A percentile compares a stretch with the other conserved stretches of the same genome.
phyloP scores from a whole-genome alignment of 495 filamentous ascomycete genomes.

The Antarctomyces pellizariae region DNA sequence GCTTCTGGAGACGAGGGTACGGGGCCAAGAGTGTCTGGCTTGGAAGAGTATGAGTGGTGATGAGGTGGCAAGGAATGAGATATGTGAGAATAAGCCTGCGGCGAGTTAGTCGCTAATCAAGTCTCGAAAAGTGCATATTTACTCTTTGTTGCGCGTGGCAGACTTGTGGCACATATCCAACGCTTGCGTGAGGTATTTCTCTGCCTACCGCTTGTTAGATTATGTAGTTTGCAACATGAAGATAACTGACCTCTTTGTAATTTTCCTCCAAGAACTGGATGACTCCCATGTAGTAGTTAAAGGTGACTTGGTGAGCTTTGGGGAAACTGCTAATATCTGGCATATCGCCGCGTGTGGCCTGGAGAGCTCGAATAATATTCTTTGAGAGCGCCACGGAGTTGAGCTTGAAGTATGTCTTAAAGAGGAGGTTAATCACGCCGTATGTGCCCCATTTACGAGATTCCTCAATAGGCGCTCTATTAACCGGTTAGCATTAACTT shows the following conservation, averaged over 20 bases:
- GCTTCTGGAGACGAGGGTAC: slow-evolving; percentile 51
- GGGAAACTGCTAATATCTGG: slow-evolving; percentile 54
- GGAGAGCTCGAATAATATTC: slow-evolving; percentile 62
- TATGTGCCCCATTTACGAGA: slow-evolving; percentile 96
- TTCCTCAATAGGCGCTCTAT: slow-evolving; percentile 60
- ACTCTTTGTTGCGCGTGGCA: slow-evolving; percentile 60
- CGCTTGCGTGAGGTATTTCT: slow-evolving; percentile 54
- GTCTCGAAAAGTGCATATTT: slow-evolving; percentile 10
- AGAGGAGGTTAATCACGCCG: slow-evolving; percentile 73
- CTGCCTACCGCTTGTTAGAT: slow-evolving; percentile 31
- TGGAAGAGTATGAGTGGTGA: slow-evolving; percentile 70
- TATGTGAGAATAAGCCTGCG: slow-evolving; percentile 78
- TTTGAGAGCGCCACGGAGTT: slow-evolving; percentile 75
- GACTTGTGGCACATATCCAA: slow-evolving; percentile 51
- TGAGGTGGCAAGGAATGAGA: slow-evolving; percentile 71
- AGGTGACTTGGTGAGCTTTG: slow-evolving; percentile 79
- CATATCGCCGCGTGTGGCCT: slow-evolving; percentile 49
- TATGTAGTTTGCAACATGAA: not conserved
- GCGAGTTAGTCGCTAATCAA: slow-evolving; percentile 12
- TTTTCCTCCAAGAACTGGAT: slow-evolving; percentile 82
- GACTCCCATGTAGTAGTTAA: slow-evolving; percentile 84
- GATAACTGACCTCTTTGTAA: slow-evolving; percentile 39
- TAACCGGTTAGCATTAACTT: slow-evolving; percentile 2
- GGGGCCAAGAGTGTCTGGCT: slow-evolving; percentile 40
- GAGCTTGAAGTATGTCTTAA: slow-evolving; percentile 96